phyloP scores from a whole-genome alignment of 768 basidiomycete genomes.

The Thelephora aurantiotincta region DNA sequence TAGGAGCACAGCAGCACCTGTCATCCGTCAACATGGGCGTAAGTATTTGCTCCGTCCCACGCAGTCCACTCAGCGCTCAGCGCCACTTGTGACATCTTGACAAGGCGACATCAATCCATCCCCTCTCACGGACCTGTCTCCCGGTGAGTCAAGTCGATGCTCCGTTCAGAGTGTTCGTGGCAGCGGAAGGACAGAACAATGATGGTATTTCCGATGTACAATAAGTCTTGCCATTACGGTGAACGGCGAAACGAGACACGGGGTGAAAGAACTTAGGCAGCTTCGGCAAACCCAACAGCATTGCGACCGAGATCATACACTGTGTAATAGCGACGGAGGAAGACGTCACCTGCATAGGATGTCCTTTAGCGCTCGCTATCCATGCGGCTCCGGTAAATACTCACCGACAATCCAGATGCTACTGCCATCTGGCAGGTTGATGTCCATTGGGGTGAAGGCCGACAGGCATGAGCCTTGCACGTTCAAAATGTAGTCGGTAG shows the following conservation, averaged over 20 bases:
- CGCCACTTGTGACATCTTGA: no score
- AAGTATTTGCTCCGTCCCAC: no score
- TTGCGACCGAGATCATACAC: conserved; percentile 70
- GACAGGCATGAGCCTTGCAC: conserved; percentile 90
- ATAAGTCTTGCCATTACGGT: not conserved
- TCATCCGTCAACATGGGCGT: no score
- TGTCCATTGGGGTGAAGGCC: conserved; percentile 83
- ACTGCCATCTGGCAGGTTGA: conserved; percentile 59
- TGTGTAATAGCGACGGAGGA: conserved; percentile 86
- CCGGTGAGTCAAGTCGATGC: not conserved
- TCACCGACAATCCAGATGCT: conserved; percentile 84
- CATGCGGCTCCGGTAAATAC: conserved; percentile 7
- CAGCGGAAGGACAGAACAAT: conserved; percentile 2
- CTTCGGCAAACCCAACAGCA: conserved; percentile 75
- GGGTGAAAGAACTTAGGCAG: conserved; percentile 15
- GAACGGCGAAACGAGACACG: not conserved
- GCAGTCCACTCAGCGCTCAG: no score
- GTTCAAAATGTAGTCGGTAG: conserved; percentile 80
- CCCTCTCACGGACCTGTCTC: not conserved
- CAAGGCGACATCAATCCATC: no score
- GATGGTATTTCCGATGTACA: not conserved
- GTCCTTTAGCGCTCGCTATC: not conserved
- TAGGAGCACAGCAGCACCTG: no score
- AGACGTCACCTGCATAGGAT: conserved; percentile 51
- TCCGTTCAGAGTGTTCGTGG: not conserved